phyloP scores from a whole-genome alignment of 208 protist species.

The Endotrypanum monterogeii region DNA sequence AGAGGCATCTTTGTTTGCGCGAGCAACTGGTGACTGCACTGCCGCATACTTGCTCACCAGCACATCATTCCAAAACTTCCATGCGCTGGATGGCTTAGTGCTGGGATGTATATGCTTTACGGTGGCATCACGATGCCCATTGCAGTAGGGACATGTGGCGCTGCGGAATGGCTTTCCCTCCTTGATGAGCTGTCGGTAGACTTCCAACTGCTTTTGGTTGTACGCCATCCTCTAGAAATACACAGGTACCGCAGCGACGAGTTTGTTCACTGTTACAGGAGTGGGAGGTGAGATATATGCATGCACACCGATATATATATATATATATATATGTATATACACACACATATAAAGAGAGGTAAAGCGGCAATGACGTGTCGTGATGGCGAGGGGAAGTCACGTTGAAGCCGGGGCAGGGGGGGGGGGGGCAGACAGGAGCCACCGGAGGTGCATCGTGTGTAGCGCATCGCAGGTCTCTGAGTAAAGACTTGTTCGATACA shows the following conservation, averaged over 20 bases:
- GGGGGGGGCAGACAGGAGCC: not conserved
- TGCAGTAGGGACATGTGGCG: constrained; percentile 76
- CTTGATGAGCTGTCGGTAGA: constrained; percentile 29
- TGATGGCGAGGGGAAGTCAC: too few relatives aligned
- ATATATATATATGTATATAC: too few relatives aligned
- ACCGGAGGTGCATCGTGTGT: not conserved
- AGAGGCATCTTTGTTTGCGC: constrained; percentile 16
- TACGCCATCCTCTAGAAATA: constrained; percentile 32
- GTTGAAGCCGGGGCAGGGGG: too few relatives aligned
- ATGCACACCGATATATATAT: too few relatives aligned
- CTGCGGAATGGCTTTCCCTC: constrained; percentile 32
- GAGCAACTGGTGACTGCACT: constrained; percentile 27
- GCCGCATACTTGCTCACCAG: constrained; percentile 51
- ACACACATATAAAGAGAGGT: too few relatives aligned
- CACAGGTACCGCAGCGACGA: too few relatives aligned
- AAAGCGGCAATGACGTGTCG: too few relatives aligned
- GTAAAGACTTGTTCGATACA: not conserved
- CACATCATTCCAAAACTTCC: constrained; percentile 68
- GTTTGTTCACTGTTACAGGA: too few relatives aligned
- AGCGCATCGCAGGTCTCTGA: too few relatives aligned
- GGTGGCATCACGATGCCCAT: constrained; percentile 37
- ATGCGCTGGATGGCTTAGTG: constrained; percentile 56
- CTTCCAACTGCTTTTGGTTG: constrained; percentile 26
- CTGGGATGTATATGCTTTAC: constrained; percentile 70
- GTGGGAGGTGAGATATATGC: too few relatives aligned